Percentiles rank a stretch among this genome's conserved stretches.
These are phyloP conservation scores for Astragalus membranaceus DNA, from an alignment of 306 rosid species.

Conservation along the genomic window DNA sequence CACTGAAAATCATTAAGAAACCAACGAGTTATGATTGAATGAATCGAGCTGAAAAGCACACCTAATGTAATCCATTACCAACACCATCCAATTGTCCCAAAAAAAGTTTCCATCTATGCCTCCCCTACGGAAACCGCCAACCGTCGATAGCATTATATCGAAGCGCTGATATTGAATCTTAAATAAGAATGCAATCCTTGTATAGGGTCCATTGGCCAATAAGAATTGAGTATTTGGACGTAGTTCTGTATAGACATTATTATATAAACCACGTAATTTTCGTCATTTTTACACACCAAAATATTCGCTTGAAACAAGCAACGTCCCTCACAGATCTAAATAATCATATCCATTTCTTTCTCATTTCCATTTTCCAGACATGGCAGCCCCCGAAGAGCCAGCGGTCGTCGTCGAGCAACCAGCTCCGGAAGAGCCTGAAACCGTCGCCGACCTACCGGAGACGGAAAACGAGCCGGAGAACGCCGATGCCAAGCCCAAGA, in stretches of 20 bases:
- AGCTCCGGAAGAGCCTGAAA: slow-evolving; percentile 12
- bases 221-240: slow-evolving; percentile 35
- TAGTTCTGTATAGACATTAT: slow-evolving; percentile 34
- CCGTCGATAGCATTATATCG: slow-evolving; percentile 64
- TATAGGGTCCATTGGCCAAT: slow-evolving; percentile 41
- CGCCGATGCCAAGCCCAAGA: slow-evolving; percentile 18
- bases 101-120: slow-evolving; percentile 8
- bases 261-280: slow-evolving; percentile 55
- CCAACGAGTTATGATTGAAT: slow-evolving; percentile 20
- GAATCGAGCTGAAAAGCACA: slow-evolving; percentile 72
- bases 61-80: slow-evolving; percentile 26
- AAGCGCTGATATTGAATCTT: slow-evolving; percentile 57
- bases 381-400: slow-evolving; percentile 61
- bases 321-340: neutral
- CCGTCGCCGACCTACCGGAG: slow-evolving; percentile 2
- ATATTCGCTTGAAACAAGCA: neutral
- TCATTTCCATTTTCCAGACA: neutral
- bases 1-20: neutral
- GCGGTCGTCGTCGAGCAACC: slow-evolving; percentile 26
- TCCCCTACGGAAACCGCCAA: neutral
- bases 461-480: slow-evolving; percentile 32
- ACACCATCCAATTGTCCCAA: neutral
- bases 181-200: slow-evolving; percentile 45
- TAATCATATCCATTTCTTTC: slow-evolving; percentile 10
- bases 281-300: slow-evolving; percentile 45